Base-by-base conservation (phyloP, 768 basidiomycete species). In the Mycena chlorophos region DNA sequence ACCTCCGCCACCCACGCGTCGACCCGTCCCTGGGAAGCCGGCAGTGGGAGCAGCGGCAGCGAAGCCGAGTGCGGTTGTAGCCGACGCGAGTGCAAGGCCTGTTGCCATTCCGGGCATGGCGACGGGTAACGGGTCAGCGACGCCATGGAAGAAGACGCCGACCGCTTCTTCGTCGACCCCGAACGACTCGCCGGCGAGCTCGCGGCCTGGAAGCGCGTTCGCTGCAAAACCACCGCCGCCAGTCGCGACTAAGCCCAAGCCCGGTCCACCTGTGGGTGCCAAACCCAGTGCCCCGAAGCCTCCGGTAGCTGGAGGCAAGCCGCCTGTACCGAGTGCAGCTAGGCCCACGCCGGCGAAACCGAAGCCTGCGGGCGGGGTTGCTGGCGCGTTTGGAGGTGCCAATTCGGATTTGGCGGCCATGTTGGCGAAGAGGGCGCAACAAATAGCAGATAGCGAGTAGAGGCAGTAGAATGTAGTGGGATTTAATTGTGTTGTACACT, bases 81-180 rank as follows among this genome's bases (percentile, higher is more conserved):
- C 88, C 2, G 75, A 90, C 54, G 75, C 78, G 0, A 78, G 75
- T n/a, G 87, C 89, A 0, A 91, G 87, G 64, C 91, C 91, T 0
- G 77, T 91, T 3, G 90, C 92, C 5, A 91, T 93, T 70, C 89
- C 89, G 2, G 88, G 89, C 0, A 84, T 91, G 79, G 78, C 68
- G 3, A 69, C 84, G 3, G 71, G 80, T 4, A 90, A 90, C 66
- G 90, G 89, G 1, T 80, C 86, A 3, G 76, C 83, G 5, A 68
- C 86, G 2, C 87, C 89, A 2, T 90, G 89, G 89, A 91, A 88
- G 76, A 89, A 82, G 67, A 53, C 77, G 1, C 52, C 73, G 3
- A 62, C 76, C 10, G 57, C 68, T 23, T 68, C 69, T 29, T 71
- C 75, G 10, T 40, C n/a, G n/a, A n/a, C 45, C 23, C 8, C 62